Conservation (phyloP, 2,329 filamentous ascomycete species). For the Colletotrichum siamense region DNA sequence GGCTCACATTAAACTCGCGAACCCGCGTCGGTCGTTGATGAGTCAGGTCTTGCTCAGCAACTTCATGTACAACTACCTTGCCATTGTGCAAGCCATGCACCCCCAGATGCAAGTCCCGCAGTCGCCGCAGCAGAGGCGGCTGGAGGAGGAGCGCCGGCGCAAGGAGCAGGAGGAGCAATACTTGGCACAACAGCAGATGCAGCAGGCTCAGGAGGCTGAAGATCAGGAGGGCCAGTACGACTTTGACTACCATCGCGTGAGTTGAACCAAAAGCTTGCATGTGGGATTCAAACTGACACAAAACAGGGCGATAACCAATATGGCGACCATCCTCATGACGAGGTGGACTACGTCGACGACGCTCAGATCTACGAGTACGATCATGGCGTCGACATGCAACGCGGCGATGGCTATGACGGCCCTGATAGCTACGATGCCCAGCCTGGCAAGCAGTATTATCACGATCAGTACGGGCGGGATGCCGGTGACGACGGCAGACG, state of each 20-base stretch:
- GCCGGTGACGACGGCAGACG: slow-evolving; percentile 32
- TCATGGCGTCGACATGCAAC: slow-evolving; percentile 44
- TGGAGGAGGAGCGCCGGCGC: slow-evolving; percentile 60
- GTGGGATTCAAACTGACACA: not conserved
- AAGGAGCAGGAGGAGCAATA: slow-evolving; percentile 55
- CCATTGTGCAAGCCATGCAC: slow-evolving; percentile 98
- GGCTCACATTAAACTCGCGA: slow-evolving; percentile 99
- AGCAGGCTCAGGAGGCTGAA: slow-evolving; percentile 48
- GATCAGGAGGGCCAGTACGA: slow-evolving; percentile 56
- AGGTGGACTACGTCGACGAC: slow-evolving; percentile 57
- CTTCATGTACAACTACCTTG: slow-evolving; percentile 99
- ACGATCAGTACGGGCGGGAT: slow-evolving; percentile 38
- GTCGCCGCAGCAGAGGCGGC: slow-evolving; percentile 74
- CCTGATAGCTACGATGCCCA: slow-evolving; percentile 41
- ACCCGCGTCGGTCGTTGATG: slow-evolving; percentile 87
- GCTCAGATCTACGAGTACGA: slow-evolving; percentile 60
- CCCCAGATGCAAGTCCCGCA: slow-evolving; percentile 92
- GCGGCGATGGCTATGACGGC: slow-evolving; percentile 42
- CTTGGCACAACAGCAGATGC: slow-evolving; percentile 50
- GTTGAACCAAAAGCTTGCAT: slow-evolving; percentile 25
- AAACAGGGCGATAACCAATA: slow-evolving; percentile 52
- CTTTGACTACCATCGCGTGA: slow-evolving; percentile 59
- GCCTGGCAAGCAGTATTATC: slow-evolving; percentile 46
- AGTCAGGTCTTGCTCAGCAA: slow-evolving; percentile 97
- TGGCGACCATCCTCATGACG: slow-evolving; percentile 47